Evolutionary conservation across 805 yeast genomes (phyloP), one percentile per base, ranked within the genome.

Genomic region (Metschnikowia continentalis): DNA sequence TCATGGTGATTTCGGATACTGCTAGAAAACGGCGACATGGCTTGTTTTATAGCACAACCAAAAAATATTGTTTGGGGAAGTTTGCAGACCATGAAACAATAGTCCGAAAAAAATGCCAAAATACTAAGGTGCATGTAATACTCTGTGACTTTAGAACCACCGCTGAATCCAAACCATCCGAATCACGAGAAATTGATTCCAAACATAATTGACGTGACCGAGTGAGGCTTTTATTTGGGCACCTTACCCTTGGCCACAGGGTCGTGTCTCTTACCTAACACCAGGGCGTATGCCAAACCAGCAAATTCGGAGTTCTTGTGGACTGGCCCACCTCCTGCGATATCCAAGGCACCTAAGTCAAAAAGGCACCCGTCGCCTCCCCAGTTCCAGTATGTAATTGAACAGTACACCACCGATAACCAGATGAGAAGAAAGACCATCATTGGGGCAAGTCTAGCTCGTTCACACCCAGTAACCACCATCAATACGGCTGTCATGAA

Each of bases 91-190:
- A 3, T 26, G 4, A 26, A 26, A 26, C 11, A 26, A 26, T 7
- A 26, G 11, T 8, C 10, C 30, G 11, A 26, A 26, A 26, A 26
- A 26, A 11, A 8, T 26, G 11, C 5, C 11, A 8, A 8, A 26
- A 26, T 26, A 26, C 5, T 11, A 0, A 8, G 30, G 2, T 8
- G 30, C 30, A 26, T 26, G 22, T 22, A 22, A 22, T 6, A 22
- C 22, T 22, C 23, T 22, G 6, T 22, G 23, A 22, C 23, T 22
- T 6, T 1, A 44, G 97, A 90, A 62, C 98, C 97, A 71, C 97
- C 97, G 79, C 94, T 94, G 83, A 94, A 94, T 22, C 97, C 97
- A 65, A 90, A 90, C 99, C 99, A 94, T 35, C 98, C 98, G 63
- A 94, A 90, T 96, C 97, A 92, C 61, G 92, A 80, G 76, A 94